Conservation (phyloP, 75 land plant species). For the Pseudotsuga menziesii region DNA sequence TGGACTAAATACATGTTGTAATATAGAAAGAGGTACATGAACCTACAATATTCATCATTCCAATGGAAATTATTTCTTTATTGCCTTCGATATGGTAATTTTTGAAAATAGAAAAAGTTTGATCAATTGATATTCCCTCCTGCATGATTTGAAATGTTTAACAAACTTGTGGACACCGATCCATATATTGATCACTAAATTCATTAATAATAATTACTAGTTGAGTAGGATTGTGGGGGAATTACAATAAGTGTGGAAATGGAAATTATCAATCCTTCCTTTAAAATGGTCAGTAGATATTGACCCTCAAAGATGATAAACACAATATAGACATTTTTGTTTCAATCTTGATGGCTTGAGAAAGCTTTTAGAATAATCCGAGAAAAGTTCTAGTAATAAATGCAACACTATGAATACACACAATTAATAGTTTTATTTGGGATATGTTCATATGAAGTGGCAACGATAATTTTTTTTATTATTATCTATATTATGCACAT, state of each 20-base stretch:
- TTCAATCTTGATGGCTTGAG: too few species aligned
- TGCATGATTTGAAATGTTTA: not conserved
- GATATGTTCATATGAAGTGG: too few species aligned
- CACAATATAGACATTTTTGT: too few species aligned
- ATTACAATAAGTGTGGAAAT: slow-evolving; percentile 59
- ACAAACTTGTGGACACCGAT: too few species aligned
- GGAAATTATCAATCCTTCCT: slow-evolving; percentile 55
- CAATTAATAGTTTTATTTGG: too few species aligned
- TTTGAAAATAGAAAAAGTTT: slow-evolving; percentile 32
- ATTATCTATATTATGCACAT: too few species aligned
- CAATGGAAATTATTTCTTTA: slow-evolving; percentile 43
- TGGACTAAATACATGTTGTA: slow-evolving; percentile 21
- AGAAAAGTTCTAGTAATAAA: too few species aligned
- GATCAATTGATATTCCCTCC: slow-evolving; percentile 40
- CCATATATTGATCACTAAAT: too few species aligned
- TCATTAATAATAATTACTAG: too few species aligned
- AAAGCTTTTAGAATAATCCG: too few species aligned
- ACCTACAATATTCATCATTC: slow-evolving; percentile 33
- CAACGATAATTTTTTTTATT: too few species aligned
- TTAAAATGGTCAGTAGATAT: slow-evolving; percentile 32
- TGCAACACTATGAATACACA: too few species aligned
- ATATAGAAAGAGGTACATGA: slow-evolving; percentile 40
- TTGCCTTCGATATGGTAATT: slow-evolving; percentile 46
- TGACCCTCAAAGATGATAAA: not conserved
- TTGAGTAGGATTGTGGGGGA: not conserved